Evolutionary conservation across 176 grass and related monocot species (phyloP).

Genomic region (Carex littledalei): DNA sequence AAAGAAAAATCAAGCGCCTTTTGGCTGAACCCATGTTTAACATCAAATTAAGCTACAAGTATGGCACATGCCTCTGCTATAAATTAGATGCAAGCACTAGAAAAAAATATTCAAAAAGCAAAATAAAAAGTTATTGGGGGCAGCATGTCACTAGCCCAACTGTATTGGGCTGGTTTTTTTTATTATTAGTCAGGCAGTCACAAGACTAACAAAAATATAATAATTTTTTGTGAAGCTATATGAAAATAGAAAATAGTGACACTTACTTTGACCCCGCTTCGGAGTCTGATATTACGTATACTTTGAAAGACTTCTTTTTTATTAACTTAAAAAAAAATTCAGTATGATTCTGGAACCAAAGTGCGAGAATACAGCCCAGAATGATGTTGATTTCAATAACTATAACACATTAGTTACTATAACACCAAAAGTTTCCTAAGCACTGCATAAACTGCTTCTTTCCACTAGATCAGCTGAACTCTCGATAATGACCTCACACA

Average conservation of each 20-base stretch:
- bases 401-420: neutral
- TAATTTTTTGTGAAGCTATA: neutral
- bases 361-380: neutral
- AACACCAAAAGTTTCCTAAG: neutral
- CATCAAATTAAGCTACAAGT: neutral
- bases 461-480: neutral
- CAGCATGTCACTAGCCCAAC: neutral
- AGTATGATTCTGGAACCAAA: neutral
- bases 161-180: neutral
- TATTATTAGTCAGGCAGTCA: neutral
- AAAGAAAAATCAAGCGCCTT: neutral
- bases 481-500: neutral
- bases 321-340: neutral
- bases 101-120: neutral
- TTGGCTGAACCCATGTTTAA: neutral
- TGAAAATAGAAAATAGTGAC: neutral
- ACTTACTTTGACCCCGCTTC: neutral
- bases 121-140: neutral
- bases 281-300: neutral
- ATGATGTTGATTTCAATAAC: neutral
- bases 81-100: neutral
- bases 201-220: neutral
- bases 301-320: neutral
- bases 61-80: neutral
- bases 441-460: neutral